Evolutionary conservation across 2,329 filamentous ascomycete species (phyloP).

Genomic region (Monosporascus sp.): DNA sequence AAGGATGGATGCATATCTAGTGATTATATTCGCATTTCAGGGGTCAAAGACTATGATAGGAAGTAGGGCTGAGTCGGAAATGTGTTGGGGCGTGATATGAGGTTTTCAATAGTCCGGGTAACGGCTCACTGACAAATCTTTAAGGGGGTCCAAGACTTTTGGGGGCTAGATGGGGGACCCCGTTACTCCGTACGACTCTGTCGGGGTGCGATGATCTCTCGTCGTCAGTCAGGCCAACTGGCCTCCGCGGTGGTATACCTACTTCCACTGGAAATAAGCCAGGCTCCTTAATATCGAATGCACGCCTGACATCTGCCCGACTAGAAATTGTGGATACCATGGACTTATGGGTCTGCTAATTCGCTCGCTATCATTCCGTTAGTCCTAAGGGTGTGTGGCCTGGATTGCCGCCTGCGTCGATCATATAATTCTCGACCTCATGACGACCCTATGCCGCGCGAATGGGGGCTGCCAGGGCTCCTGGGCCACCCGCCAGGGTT

Average conservation of each 20-base stretch:
- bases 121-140: not conserved
- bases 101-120: not conserved
- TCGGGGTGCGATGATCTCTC: not conserved
- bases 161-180: not conserved
- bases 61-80: not conserved
- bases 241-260: not conserved
- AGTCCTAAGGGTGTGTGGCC: not conserved
- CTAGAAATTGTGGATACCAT: not conserved
- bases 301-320: not conserved
- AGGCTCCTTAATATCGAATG: not conserved
- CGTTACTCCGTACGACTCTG: no score
- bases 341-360: not conserved
- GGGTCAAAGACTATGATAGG: not conserved
- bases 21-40: not conserved
- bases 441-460: not conserved
- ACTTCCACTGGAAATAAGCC: no score
- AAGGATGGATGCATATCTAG: slow-evolving; percentile 22
- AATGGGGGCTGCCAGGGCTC: not conserved
- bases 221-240: not conserved
- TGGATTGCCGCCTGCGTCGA: not conserved
- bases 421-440: slow-evolving; percentile 1
- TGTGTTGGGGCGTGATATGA: not conserved
- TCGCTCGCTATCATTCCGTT: not conserved
- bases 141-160: not conserved
- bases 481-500: not conserved